Base-by-base conservation (phyloP, 2,329 filamentous ascomycete species). In the Eutypa lata region DNA sequence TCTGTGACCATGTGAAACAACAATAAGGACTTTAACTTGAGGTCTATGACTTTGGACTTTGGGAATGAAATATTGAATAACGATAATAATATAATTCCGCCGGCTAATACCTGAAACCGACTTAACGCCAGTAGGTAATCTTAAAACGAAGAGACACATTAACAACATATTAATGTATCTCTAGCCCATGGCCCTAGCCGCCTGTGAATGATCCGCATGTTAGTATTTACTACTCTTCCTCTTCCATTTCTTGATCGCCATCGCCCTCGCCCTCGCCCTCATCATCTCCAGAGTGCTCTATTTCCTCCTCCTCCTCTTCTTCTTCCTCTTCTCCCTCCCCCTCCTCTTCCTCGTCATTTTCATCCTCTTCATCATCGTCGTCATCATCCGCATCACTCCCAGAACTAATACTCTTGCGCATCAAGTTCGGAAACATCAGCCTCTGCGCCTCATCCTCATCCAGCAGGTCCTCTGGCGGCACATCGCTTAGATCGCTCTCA, bases 401-500 rank as follows among this genome's bases (percentile, higher is more conserved):
- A 55, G 64, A 18, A 60, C 61, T 47, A 44, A 67, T 65, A 47
- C 70, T 71, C 62, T 68, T 68, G 53, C 72, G 53, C 3, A 60
- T 63, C 10, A 82, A 61, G 53, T 78, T 79, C 0, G 79, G 78
- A 50, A 83, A 82, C 68, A 83, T 68, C 26, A 84, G 62, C 13
- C 74, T 75, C 1, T 76, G 73, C 1, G 80, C 79, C 28, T 79
- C 76, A 40, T 84, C 79, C 44, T 83, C 79, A 49, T 85, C 80
- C 21, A 68, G 31, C 10, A 68, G 56, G 52, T 66, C 65, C 35
- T 68, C 66, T 7, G 59, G 79, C 71, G 24, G 83, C 76, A 85
- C 79, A 55, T 89, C 86, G 49, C 84, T 88, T 0, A 89, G 73
- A 56, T 88, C 86, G 62, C 84, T 88, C 66, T 89, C 86, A 51